These are phyloP conservation scores for Luvunga scandens DNA, from an alignment of 345 rosid species.

Conservation along the genomic window DNA sequence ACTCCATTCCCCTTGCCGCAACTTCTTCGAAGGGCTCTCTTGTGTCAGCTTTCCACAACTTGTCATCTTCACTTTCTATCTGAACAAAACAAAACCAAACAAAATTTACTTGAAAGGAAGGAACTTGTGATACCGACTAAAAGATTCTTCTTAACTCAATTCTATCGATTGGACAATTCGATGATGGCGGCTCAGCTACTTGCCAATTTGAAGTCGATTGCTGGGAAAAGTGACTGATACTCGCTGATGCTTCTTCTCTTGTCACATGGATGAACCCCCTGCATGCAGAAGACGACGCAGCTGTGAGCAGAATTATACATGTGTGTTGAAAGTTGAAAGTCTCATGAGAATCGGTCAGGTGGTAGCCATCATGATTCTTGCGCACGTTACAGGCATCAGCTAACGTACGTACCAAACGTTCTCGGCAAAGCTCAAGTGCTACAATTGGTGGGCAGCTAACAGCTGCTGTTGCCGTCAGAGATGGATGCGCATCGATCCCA, in stretches of 20 bases:
- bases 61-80: constrained; percentile 76
- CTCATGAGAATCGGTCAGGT: too few relatives aligned
- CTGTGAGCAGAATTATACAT: too few relatives aligned
- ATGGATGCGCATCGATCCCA: constrained; percentile 18
- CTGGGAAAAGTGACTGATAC: constrained; percentile 51
- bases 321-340: too few relatives aligned
- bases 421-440: constrained; percentile 75
- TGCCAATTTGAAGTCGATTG: constrained; percentile 69
- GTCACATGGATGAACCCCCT: constrained; percentile 82
- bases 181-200: constrained; percentile 8
- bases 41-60: constrained; percentile 45
- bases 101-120: too few relatives aligned
- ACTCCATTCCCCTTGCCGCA: constrained; percentile 54
- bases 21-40: constrained; percentile 55
- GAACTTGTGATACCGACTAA: not conserved
- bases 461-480: constrained; percentile 23
- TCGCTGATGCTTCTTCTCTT: constrained; percentile 61
- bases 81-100: constrained; percentile 4
- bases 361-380: too few relatives aligned
- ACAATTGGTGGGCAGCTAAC: constrained; percentile 46
- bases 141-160: too few relatives aligned
- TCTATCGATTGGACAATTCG: not conserved
- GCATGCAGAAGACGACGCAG: not conserved
- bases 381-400: not conserved
- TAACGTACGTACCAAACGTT: constrained; percentile 59